Percentiles rank a stretch among this genome's conserved stretches.
Evolutionary conservation across 768 basidiomycete species (phyloP).

Genomic region (Boletus pseudo-olivaceus): DNA sequence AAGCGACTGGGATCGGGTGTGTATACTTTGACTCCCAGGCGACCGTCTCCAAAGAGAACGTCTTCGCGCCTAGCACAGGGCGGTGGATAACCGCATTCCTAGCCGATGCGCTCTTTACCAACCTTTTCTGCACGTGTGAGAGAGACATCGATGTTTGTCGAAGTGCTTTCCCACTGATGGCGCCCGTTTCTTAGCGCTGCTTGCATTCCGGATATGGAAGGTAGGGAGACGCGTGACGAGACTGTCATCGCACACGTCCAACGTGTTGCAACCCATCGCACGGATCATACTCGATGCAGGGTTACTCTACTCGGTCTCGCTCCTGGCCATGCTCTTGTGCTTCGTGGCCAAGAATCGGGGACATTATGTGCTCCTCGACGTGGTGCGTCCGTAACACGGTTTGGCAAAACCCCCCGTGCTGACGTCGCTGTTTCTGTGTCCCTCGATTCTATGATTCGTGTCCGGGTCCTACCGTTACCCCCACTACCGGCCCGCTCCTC

Average conservation of each 20-base stretch:
- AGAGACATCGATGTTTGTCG: neutral
- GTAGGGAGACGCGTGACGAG: constrained; percentile 8
- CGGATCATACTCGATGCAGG: constrained; percentile 25
- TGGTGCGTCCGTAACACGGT: constrained; percentile 4
- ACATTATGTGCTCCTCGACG: constrained; percentile 22
- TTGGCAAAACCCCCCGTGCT: neutral
- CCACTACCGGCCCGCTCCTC: neutral
- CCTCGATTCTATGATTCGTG: neutral
- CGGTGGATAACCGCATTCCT: constrained; percentile 25
- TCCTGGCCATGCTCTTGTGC: constrained; percentile 21
- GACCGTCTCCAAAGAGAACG: constrained; percentile 4
- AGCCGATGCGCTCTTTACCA: constrained; percentile 17
- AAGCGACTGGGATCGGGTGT: constrained; percentile 16
- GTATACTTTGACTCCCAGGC: constrained; percentile 15
- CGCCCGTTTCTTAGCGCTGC: constrained; percentile 9
- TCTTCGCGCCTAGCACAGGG: constrained; percentile 15
- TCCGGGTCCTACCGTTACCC: no score
- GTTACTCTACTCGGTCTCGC: constrained; percentile 20
- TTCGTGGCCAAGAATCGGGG: constrained; percentile 21
- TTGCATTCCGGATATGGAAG: constrained; percentile 26
- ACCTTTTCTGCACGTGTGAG: constrained; percentile 21
- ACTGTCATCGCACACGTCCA: neutral
- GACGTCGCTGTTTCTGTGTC: neutral
- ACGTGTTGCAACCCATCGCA: constrained; percentile 14
- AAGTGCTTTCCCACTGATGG: neutral